These are phyloP conservation scores for Moesziomyces aphidis DNA, from an alignment of 1,284 basidiomycete species.

Conservation along the genomic window DNA sequence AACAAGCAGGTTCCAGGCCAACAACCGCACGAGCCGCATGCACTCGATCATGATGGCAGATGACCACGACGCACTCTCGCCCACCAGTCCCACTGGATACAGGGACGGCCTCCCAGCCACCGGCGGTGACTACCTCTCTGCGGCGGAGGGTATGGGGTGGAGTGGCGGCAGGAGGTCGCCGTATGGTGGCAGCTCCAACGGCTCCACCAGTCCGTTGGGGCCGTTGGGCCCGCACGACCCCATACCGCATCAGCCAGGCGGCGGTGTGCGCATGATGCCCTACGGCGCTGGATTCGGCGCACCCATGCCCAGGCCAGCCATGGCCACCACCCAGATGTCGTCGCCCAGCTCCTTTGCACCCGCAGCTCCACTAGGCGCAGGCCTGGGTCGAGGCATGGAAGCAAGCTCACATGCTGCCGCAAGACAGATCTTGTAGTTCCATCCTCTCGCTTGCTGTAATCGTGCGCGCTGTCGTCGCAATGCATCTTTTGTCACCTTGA, in stretches of 20 bases:
- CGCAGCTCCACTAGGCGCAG: slow-evolving; percentile 26
- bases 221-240: slow-evolving; percentile 37
- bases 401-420: slow-evolving; percentile 8
- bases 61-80: not conserved
- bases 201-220: slow-evolving; percentile 23
- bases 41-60: slow-evolving; percentile 16
- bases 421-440: slow-evolving; percentile 18
- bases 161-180: slow-evolving; percentile 17
- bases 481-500: not conserved
- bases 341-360: slow-evolving; percentile 25
- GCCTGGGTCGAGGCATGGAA: slow-evolving; percentile 27
- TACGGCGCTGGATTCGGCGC: slow-evolving; percentile 33
- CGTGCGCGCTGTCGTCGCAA: not conserved
- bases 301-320: slow-evolving; percentile 27
- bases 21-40: slow-evolving; percentile 11
- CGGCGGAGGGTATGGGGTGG: slow-evolving; percentile 6
- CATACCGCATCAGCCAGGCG: slow-evolving; percentile 11
- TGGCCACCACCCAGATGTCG: slow-evolving; percentile 26
- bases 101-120: slow-evolving; percentile 18
- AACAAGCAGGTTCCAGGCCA: slow-evolving; percentile 21
- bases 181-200: slow-evolving; percentile 21
- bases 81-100: slow-evolving; percentile 6
- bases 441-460: too few species aligned
- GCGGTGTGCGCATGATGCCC: slow-evolving; percentile 20
- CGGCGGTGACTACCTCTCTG: slow-evolving; percentile 7